Evolutionary conservation across 352 stramenopile species (phyloP).

Genomic region (Pythium utonaiense): DNA sequence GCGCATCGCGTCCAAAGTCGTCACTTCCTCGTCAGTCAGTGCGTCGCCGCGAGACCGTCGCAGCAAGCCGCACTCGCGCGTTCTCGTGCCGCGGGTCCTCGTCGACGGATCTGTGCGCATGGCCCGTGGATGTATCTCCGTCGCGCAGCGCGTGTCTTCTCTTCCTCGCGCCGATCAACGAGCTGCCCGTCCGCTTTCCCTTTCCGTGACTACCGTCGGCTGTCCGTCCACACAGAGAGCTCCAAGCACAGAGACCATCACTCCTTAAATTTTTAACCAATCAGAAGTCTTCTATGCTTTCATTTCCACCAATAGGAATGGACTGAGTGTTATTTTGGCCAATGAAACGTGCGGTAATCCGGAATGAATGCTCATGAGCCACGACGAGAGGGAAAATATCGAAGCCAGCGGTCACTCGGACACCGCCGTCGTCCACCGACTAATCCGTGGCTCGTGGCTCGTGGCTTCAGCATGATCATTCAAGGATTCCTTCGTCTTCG

Average conservation of each 20-base stretch:
- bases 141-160: background rate
- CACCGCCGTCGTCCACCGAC: too few relatives aligned
- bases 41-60: background rate
- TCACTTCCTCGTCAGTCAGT: background rate
- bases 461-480: too few relatives aligned
- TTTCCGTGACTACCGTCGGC: conserved; percentile 2
- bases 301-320: conserved; percentile 16
- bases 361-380: conserved; percentile 11
- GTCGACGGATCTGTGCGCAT: background rate
- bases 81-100: background rate
- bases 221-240: conserved; percentile 10
- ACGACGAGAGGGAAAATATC: conserved; percentile 10
- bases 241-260: conserved; percentile 9
- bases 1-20: background rate
- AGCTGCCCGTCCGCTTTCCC: too few relatives aligned
- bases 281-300: background rate
- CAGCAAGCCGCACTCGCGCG: background rate
- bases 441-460: too few relatives aligned
- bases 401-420: conserved; percentile 13
- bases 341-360: background rate
- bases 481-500: background rate
- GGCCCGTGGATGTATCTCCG: background rate
- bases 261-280: conserved; percentile 12
- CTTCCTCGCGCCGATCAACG: too few relatives aligned
- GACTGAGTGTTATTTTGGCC: conserved; percentile 6